Conservation (phyloP, 495 filamentous ascomycete species). For the Xylaria castorea region DNA sequence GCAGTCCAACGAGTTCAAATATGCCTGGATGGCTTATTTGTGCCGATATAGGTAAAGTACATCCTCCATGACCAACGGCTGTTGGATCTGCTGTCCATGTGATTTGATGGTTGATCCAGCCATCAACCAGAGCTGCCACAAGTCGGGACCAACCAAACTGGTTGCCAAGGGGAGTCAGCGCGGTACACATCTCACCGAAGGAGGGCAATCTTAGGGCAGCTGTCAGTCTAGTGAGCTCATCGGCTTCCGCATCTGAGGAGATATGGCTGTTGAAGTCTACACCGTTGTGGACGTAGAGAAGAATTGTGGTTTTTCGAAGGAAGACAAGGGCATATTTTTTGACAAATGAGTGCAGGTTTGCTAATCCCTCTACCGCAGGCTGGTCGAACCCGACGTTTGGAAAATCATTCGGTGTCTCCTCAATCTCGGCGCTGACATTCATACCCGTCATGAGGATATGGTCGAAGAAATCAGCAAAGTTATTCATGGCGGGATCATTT, state of each 20-base stretch:
- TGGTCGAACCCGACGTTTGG: constrained; percentile 51
- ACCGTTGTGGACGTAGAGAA: constrained; percentile 87
- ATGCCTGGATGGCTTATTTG: constrained; percentile 82
- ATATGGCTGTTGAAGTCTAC: constrained; percentile 83
- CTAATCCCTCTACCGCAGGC: constrained; percentile 49
- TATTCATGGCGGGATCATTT: constrained; percentile 48
- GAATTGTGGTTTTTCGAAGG: constrained; percentile 81
- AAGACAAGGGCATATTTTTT: constrained; percentile 88
- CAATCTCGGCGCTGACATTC: constrained; percentile 29
- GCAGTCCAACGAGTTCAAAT: constrained; percentile 91
- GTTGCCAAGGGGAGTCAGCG: constrained; percentile 49
- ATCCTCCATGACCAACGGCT: neutral
- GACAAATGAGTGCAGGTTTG: constrained; percentile 56
- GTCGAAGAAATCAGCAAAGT: constrained; percentile 53
- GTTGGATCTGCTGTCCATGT: constrained; percentile 29
- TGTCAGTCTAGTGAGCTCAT: constrained; percentile 85
- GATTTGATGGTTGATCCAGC: constrained; percentile 78
- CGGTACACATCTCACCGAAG: constrained; percentile 76
- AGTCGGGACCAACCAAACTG: constrained; percentile 49
- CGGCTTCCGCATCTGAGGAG: constrained; percentile 65
- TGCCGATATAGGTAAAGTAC: constrained; percentile 44
- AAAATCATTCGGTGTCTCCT: constrained; percentile 22
- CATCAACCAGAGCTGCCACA: constrained; percentile 59
- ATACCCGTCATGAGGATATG: constrained; percentile 43
- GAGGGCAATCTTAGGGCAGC: constrained; percentile 75